Evolutionary conservation across 2,329 filamentous ascomycete genomes (phyloP).

Genomic region (Aspergillus sp.): DNA sequence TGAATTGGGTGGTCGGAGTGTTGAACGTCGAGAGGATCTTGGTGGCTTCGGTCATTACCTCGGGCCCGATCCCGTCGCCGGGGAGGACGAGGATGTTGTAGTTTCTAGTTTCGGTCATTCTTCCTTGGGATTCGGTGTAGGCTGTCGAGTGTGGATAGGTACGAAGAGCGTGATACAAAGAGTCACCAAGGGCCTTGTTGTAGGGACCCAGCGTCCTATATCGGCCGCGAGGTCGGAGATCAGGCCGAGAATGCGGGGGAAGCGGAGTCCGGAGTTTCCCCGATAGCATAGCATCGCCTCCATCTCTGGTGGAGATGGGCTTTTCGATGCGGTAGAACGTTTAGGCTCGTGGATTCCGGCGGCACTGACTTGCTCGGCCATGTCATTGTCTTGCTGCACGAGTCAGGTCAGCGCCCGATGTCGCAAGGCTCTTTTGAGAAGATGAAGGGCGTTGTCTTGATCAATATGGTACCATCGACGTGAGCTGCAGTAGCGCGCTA

Average conservation of each 20-base stretch:
- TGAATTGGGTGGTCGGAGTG: constrained; percentile 51
- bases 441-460: too few species aligned
- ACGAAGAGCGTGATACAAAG: not conserved
- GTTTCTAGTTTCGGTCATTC: not conserved
- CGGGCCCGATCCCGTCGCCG: constrained; percentile 18
- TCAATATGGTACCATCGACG: too few species aligned
- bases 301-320: not conserved
- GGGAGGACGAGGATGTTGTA: constrained; percentile 18
- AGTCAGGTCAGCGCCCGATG: too few species aligned
- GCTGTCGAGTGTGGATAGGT: not conserved
- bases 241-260: not conserved
- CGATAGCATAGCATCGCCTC: not conserved
- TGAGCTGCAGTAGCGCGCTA: too few species aligned
- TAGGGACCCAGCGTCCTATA: not conserved
- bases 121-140: too few species aligned
- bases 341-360: not conserved
- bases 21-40: constrained; percentile 74
- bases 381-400: too few species aligned
- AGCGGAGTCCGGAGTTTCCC: not conserved
- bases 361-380: too few species aligned
- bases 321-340: not conserved
- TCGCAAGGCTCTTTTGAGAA: too few species aligned
- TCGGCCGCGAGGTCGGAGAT: not conserved
- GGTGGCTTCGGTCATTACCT: constrained; percentile 47
- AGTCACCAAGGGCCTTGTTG: too few species aligned